Evolutionary conservation across 495 filamentous ascomycete species (phyloP), one percentile per base, ranked within the genome.

Genomic region (Aspergillus olivimuriae): DNA sequence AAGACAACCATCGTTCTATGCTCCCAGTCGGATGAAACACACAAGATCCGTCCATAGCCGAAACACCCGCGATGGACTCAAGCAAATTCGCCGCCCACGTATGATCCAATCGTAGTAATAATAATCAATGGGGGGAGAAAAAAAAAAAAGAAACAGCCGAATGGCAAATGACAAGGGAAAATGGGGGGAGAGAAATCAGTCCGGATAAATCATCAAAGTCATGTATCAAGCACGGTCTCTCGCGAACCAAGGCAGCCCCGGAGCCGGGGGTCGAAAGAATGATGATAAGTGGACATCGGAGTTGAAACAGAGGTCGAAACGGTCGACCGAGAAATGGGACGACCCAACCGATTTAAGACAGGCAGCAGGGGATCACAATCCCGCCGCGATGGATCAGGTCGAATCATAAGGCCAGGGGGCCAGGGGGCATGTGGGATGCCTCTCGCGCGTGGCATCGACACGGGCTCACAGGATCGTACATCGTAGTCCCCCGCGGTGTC

Each of bases 391-490:
- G n/a, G n/a, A n/a, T n/a, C n/a, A n/a, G n/a, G n/a, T n/a, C n/a
- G n/a, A n/a, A n/a, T n/a, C n/a, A n/a, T n/a, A n/a, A n/a, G n/a
- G n/a, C n/a, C n/a, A n/a, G n/a, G n/a, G n/a, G n/a, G n/a, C n/a
- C n/a, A n/a, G n/a, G n/a, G n/a, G n/a, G n/a, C n/a, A n/a, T n/a
- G n/a, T n/a, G n/a, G n/a, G 24, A 28, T 28, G 39, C 28, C 31
- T 43, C n/a, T n/a, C n/a, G n/a, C n/a, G n/a, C n/a, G n/a, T n/a
- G n/a, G n/a, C n/a, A n/a, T n/a, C n/a, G n/a, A n/a, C n/a, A n/a
- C n/a, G n/a, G n/a, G n/a, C 14, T 72, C 61, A 74, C 48, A 74
- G 54, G 36, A 74, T 57, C 39, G 57, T 58, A 47, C 70, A 74
- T 46, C 58, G 60, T 20, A 72, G 35, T 4, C 58, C 53, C 43